Evolutionary conservation across 192 early-diverging fungal genomes (phyloP).

Genomic region (Irineochytrium annulatum): DNA sequence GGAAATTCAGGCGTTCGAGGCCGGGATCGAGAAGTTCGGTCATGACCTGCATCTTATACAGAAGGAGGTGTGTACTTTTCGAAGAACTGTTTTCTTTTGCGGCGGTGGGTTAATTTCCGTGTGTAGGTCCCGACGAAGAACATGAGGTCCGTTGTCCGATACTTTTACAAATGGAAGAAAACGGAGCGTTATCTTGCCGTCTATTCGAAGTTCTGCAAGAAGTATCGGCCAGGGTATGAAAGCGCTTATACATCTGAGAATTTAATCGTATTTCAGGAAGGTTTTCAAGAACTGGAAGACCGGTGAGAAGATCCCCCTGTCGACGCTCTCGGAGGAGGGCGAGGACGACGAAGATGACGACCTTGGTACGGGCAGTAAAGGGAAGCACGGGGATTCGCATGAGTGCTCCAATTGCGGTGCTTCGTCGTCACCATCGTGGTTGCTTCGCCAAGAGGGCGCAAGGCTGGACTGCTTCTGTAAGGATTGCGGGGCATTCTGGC

Average conservation of each 20-base stretch:
- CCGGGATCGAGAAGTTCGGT: constrained; percentile 22
- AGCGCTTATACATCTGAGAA: not conserved
- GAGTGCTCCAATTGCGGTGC: constrained; percentile 38
- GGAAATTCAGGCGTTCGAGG: constrained; percentile 31
- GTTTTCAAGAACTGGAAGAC: not conserved
- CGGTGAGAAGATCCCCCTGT: not conserved
- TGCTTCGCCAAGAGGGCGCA: constrained; percentile 19
- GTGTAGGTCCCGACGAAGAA: constrained; percentile 24
- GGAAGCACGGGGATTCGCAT: constrained; percentile 13
- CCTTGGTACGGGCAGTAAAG: not conserved
- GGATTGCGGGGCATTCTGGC: constrained; percentile 25
- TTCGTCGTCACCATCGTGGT: constrained; percentile 19
- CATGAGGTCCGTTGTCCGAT: no score
- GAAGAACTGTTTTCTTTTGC: constrained; percentile 7
- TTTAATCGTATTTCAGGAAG: not conserved
- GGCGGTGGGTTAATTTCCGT: not conserved
- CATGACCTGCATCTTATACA: constrained; percentile 21
- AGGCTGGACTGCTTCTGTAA: constrained; percentile 26
- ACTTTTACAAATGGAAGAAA: constrained; percentile 39
- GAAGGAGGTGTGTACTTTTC: constrained; percentile 18
- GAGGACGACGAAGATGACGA: no score
- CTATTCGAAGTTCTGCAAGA: constrained; percentile 33
- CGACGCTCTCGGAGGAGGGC: not conserved
- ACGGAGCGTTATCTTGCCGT: constrained; percentile 22
- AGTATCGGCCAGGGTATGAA: constrained; percentile 29